A percentile compares a stretch with the other conserved stretches of the same genome.
These are phyloP conservation scores for Candida xyloterini DNA, from an alignment of 805 yeast genomes.

Conservation along the genomic window DNA sequence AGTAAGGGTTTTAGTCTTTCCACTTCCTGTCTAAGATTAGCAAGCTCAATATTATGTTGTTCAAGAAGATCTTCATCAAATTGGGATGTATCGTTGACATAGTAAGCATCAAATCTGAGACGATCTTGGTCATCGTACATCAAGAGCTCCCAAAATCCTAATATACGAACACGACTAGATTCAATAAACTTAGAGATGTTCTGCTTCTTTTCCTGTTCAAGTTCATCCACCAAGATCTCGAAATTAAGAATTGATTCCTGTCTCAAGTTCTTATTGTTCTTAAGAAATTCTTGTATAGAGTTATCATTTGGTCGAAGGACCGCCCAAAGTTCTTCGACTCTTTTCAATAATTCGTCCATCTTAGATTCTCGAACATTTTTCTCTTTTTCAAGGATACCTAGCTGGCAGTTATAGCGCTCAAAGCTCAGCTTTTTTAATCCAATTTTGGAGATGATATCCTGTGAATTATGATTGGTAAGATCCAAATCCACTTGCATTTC, in stretches of 20 bases:
- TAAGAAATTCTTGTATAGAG: conserved; percentile 35
- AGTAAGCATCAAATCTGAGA: conserved; percentile 41
- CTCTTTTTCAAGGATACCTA: conserved; percentile 27
- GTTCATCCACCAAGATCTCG: conserved; percentile 52
- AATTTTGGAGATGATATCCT: conserved; percentile 20
- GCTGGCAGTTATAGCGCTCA: conserved; percentile 13
- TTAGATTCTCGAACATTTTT: conserved; percentile 38
- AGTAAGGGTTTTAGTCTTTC: conserved; percentile 54
- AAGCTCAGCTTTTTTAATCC: conserved; percentile 23
- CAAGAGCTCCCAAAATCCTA: conserved; percentile 58
- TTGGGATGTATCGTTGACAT: conserved; percentile 34
- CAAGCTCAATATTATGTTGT: conserved; percentile 63
- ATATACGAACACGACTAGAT: conserved; percentile 58
- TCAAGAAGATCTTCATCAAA: conserved; percentile 60
- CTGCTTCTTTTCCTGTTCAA: conserved; percentile 57
- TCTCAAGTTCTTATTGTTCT: conserved; percentile 45
- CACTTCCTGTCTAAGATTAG: conserved; percentile 46
- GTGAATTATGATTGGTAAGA: conserved; percentile 12
- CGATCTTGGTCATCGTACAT: conserved; percentile 55
- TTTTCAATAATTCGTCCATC: conserved; percentile 32
- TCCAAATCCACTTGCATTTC: conserved; percentile 13
- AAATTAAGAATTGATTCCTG: conserved; percentile 47
- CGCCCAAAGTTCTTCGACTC: conserved; percentile 43
- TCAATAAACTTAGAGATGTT: conserved; percentile 66
- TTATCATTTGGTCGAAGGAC: conserved; percentile 37